These are phyloP conservation scores for Lepidopterella palustris DNA, from an alignment of 495 filamentous ascomycete genomes.

Conservation along the genomic window DNA sequence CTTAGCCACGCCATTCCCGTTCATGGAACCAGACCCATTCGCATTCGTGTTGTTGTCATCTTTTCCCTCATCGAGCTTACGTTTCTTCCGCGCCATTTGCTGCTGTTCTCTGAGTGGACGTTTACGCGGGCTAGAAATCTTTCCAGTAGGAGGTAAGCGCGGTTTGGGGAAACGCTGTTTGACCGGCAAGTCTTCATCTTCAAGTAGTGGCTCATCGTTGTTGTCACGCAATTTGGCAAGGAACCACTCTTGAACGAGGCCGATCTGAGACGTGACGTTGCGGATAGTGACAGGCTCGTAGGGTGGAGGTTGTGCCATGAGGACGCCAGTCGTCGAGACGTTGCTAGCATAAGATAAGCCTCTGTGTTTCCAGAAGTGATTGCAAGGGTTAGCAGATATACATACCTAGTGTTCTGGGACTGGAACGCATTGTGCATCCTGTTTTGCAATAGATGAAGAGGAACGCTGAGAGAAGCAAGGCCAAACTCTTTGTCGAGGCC, in stretches of 20 bases:
- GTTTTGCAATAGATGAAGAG: constrained; percentile 88
- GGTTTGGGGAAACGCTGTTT: constrained; percentile 91
- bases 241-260: constrained; percentile 83
- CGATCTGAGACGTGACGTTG: constrained; percentile 70
- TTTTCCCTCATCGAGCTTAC: constrained; percentile 36
- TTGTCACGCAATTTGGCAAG: constrained; percentile 76
- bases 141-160: constrained; percentile 88
- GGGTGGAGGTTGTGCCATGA: constrained; percentile 63
- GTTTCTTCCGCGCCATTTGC: constrained; percentile 65
- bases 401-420: constrained; percentile 60
- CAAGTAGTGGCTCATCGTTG: constrained; percentile 72
- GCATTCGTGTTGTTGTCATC: constrained; percentile 18
- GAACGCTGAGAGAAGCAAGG: constrained; percentile 76
- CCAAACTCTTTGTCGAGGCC: constrained; percentile 88
- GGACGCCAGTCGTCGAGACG: constrained; percentile 45
- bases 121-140: constrained; percentile 88
- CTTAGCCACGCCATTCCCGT: constrained; percentile 9
- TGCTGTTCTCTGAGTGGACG: constrained; percentile 71
- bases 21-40: constrained; percentile 10
- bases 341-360: constrained; percentile 35
- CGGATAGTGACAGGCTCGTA: constrained; percentile 75
- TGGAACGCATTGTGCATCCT: constrained; percentile 77
- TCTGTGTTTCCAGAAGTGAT: constrained; percentile 10
- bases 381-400: constrained; percentile 20
- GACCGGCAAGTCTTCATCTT: constrained; percentile 89